Base-by-base conservation (phyloP, 202 grass and related monocot species). In the Panicum virgatum region DNA sequence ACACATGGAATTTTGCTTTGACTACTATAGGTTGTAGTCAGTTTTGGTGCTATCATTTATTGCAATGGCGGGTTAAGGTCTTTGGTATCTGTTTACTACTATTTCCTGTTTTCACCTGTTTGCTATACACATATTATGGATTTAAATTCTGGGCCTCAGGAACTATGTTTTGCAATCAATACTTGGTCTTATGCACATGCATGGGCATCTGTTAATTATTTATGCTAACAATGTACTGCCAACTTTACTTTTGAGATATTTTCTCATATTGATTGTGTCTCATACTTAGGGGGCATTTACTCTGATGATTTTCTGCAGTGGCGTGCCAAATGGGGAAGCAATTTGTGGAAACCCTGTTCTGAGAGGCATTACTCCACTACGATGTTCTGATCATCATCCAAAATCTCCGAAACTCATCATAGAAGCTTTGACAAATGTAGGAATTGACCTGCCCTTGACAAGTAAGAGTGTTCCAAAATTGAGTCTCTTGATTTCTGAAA, bases 291-390 rank as follows among this genome's bases (percentile, higher is more conserved):
- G 45, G 67, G 62, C 3, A 60, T 60, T 84, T 80, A 10, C 25
- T 54, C 68, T 86, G 42, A 52, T 59, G 22, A 75, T 82, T 52
- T 75, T 69, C 22, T 79, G 26, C 75, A 90, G 88, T 79, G 82
- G 70, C 32, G 20, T 3, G 26, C 82, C 61, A 83, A 86, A 77
- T 53, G 89, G 64, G 27, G 47, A 87, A 79, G 76, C 65, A 68
- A 88, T 72, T 75, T 94, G 89, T 86, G 89, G 89, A 39, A 94
- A 77, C 69, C 89, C 89, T 62, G 78, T 88, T 64, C 53, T 90
- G 27, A 88, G 70, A 78, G 84, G 81, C 63, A 80, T 54, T 82
- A 77, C 43, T 30, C 86, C 84, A 29, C 64, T 77, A 20, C 87
- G 86, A 23, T 94, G 92, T 78, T 79, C 82, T 60, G 51, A 67